Percentiles rank a stretch among this genome's conserved stretches.
Evolutionary conservation across 2,329 filamentous ascomycete species (phyloP).

Genomic region (Pseudopyrenochaeta lycopersici): DNA sequence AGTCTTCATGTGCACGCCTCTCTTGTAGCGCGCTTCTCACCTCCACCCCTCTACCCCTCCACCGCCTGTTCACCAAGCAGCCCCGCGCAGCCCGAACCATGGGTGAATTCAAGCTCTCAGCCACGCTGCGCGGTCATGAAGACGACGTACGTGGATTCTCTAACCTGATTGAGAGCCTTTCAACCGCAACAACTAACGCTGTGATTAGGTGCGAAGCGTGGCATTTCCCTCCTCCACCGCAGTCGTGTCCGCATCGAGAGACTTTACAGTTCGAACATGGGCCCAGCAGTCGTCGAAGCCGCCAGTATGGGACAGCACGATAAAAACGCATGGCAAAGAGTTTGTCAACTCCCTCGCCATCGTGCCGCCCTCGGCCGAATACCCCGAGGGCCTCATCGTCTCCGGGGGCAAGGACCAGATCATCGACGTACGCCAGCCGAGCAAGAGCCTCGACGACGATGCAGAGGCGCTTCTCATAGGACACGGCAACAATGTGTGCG

Average conservation of each 20-base stretch:
- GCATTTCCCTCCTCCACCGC: slow-evolving; percentile 76
- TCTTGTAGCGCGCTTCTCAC: slow-evolving; percentile 10
- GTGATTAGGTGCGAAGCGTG: slow-evolving; percentile 80
- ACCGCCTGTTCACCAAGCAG: slow-evolving; percentile 23
- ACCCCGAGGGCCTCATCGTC: slow-evolving; percentile 81
- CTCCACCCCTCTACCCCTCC: slow-evolving; percentile 16
- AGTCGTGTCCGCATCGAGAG: slow-evolving; percentile 87
- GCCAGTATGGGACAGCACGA: slow-evolving; percentile 77
- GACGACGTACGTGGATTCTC: slow-evolving; percentile 74
- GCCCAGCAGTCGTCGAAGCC: slow-evolving; percentile 71
- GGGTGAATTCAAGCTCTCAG: slow-evolving; percentile 91
- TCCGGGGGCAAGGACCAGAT: slow-evolving; percentile 92
- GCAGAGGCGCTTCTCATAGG: slow-evolving; percentile 87
- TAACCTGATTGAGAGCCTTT: neutral
- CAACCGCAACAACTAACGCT: too few species aligned
- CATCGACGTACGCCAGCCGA: slow-evolving; percentile 85
- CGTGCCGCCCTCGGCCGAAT: slow-evolving; percentile 71
- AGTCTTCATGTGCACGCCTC: slow-evolving; percentile 13
- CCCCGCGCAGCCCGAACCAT: slow-evolving; percentile 58
- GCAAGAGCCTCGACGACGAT: slow-evolving; percentile 73
- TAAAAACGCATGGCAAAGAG: slow-evolving; percentile 79
- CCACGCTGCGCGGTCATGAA: slow-evolving; percentile 86
- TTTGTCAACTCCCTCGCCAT: slow-evolving; percentile 90
- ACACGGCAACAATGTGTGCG: slow-evolving; percentile 87
- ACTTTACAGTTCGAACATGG: slow-evolving; percentile 91